A percentile compares a stretch with the other conserved stretches of the same genome.
Evolutionary conservation across 371 early-diverging fungal genomes (phyloP).

Genomic region (Mortierella sp.): DNA sequence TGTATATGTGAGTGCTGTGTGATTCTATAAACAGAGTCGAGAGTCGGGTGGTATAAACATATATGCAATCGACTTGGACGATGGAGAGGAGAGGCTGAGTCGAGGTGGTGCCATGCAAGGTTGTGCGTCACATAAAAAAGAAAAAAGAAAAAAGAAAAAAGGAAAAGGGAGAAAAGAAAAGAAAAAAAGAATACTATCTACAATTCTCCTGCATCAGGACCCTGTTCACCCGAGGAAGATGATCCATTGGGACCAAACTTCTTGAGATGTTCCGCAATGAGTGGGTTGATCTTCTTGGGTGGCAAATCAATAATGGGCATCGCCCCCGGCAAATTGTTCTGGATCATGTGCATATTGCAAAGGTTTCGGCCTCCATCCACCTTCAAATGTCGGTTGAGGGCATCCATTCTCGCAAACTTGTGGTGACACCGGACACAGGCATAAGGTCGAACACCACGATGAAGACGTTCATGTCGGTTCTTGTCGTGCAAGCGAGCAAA

Average conservation of each 20-base stretch:
- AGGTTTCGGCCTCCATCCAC: conserved; percentile 49
- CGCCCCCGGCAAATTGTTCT: conserved; percentile 32
- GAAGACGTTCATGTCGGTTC: conserved; percentile 79
- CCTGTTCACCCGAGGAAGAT: conserved; percentile 9
- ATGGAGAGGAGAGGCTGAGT: too few relatives aligned
- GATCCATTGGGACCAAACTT: conserved; percentile 32
- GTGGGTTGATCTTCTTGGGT: conserved; percentile 50
- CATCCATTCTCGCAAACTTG: conserved; percentile 82
- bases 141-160: neutral
- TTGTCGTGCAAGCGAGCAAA: conserved; percentile 85
- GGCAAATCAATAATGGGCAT: conserved; percentile 45
- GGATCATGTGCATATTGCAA: conserved; percentile 43
- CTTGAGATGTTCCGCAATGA: conserved; percentile 38
- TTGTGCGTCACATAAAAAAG: neutral
- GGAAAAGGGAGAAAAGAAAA: neutral
- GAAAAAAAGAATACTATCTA: neutral
- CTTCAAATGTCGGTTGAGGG: conserved; percentile 69
- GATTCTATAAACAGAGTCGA: neutral
- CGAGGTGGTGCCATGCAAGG: neutral
- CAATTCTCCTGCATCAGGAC: neutral
- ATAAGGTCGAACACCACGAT: conserved; percentile 69
- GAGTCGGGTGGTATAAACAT: conserved; percentile 14
- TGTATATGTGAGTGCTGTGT: neutral
- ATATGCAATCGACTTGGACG: conserved; percentile 5
- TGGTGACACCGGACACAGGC: conserved; percentile 72